A percentile compares a stretch with the other conserved stretches of the same genome.
These are phyloP conservation scores for Sphaerulina vaccinii DNA, from an alignment of 2,329 filamentous ascomycete genomes.

Conservation along the genomic window DNA sequence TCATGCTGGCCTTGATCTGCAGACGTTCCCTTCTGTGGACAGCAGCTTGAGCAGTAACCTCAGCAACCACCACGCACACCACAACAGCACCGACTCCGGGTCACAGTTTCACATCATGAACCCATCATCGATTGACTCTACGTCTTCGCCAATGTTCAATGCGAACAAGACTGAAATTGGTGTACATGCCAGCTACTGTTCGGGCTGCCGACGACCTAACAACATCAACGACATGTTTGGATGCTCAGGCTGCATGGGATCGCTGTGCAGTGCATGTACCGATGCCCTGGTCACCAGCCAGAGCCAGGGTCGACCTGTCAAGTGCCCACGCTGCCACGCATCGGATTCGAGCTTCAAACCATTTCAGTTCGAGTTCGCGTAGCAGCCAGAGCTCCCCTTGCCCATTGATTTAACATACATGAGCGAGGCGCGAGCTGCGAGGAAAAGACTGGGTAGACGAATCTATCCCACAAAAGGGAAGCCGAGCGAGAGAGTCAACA, in stretches of 20 bases:
- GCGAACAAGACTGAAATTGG: constrained; percentile 15
- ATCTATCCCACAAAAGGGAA: constrained; percentile 13
- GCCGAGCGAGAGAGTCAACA: background rate
- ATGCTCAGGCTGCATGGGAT: constrained; percentile 94
- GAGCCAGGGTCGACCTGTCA: constrained; percentile 62
- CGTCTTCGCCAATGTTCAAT: constrained; percentile 54
- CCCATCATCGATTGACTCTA: constrained; percentile 46
- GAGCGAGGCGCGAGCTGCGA: constrained; percentile 18
- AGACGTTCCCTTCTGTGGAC: constrained; percentile 90
- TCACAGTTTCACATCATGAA: constrained; percentile 63
- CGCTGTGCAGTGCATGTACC: constrained; percentile 84
- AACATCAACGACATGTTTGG: constrained; percentile 81
- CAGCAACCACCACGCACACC: constrained; percentile 34
- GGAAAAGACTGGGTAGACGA: constrained; percentile 15
- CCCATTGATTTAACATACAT: constrained; percentile 15
- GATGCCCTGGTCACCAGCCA: constrained; percentile 75
- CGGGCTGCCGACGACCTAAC: constrained; percentile 76
- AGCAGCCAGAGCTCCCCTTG: constrained; percentile 35
- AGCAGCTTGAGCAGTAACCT: constrained; percentile 48
- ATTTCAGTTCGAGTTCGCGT: constrained; percentile 79
- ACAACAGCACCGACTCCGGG: constrained; percentile 51
- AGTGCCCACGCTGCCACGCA: constrained; percentile 75
- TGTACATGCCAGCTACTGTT: constrained; percentile 66
- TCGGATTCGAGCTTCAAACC: constrained; percentile 80
- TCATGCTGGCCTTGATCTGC: constrained; percentile 44